Conservation (phyloP, 2,329 filamentous ascomycete genomes). For the Fusarium sp. region DNA sequence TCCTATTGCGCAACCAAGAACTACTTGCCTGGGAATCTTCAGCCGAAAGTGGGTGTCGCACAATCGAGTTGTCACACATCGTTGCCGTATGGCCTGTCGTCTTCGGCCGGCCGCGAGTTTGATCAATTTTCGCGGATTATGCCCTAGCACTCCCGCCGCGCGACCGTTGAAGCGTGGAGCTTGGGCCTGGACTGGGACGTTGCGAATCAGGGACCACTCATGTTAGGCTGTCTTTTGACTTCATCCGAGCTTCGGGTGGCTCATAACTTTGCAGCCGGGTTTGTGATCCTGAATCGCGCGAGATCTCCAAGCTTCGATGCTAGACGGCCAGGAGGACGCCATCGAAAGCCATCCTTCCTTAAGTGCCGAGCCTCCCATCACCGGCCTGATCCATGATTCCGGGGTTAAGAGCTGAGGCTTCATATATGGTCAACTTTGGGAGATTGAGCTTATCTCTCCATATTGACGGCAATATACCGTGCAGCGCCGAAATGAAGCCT, state of each 20-base stretch:
- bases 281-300: slow-evolving; percentile 38
- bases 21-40: neutral
- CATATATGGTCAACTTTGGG: neutral
- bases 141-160: slow-evolving; percentile 29
- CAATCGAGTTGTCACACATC: slow-evolving; percentile 45
- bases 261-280: slow-evolving; percentile 8
- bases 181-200: slow-evolving; percentile 15
- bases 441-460: slow-evolving; percentile 12
- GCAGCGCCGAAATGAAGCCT: slow-evolving; percentile 23
- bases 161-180: slow-evolving; percentile 37
- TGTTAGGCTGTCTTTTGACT: slow-evolving; percentile 28
- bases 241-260: slow-evolving; percentile 30
- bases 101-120: slow-evolving; percentile 20
- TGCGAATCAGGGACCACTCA: slow-evolving; percentile 34
- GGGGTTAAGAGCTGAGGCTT: neutral
- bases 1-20: neutral
- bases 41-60: slow-evolving; percentile 28
- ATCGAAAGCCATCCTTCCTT: neutral
- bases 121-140: slow-evolving; percentile 24
- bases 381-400: slow-evolving; percentile 1
- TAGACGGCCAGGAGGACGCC: slow-evolving; percentile 15
- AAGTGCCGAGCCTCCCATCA: slow-evolving; percentile 16
- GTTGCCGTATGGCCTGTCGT: slow-evolving; percentile 16
- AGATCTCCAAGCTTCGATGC: slow-evolving; percentile 14
- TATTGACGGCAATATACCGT: slow-evolving; percentile 21